Evolutionary conservation across 768 basidiomycete species (phyloP).

Genomic region (Galerina sulciceps): DNA sequence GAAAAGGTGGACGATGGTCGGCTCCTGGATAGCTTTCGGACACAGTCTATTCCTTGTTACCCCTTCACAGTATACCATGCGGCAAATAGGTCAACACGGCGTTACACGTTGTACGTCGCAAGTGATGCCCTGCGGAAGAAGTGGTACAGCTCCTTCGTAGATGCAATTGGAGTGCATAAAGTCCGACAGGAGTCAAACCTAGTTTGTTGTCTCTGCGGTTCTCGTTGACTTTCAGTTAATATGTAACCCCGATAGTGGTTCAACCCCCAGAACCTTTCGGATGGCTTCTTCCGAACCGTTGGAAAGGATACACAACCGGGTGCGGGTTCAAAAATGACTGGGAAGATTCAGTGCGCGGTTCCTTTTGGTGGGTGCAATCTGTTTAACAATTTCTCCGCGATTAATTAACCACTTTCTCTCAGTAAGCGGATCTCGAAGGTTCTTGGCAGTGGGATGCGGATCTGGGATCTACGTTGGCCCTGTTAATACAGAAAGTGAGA

Average conservation of each 20-base stretch:
- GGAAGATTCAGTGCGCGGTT: constrained; percentile 61
- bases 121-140: constrained; percentile 60
- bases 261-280: constrained; percentile 58
- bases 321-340: constrained; percentile 46
- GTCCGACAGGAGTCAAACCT: constrained; percentile 73
- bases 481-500: constrained; percentile 58
- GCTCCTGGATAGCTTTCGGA: constrained; percentile 58
- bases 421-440: constrained; percentile 57
- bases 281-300: constrained; percentile 62
- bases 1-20: constrained; percentile 63
- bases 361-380: constrained; percentile 58
- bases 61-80: constrained; percentile 83
- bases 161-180: constrained; percentile 66
- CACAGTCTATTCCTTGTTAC: constrained; percentile 59
- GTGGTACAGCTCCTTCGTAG: constrained; percentile 65
- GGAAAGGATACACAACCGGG: constrained; percentile 34
- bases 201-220: constrained; percentile 42
- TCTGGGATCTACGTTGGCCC: constrained; percentile 73
- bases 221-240: background rate
- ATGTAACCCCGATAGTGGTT: constrained; percentile 59
- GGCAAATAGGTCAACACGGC: constrained; percentile 51
- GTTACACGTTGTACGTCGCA: constrained; percentile 74
- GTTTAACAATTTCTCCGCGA: background rate
- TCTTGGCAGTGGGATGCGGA: constrained; percentile 66
- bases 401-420: constrained; percentile 4